These are phyloP conservation scores for Amauroascus verrucosus DNA, from an alignment of 2,329 filamentous ascomycete genomes.

Conservation along the genomic window DNA sequence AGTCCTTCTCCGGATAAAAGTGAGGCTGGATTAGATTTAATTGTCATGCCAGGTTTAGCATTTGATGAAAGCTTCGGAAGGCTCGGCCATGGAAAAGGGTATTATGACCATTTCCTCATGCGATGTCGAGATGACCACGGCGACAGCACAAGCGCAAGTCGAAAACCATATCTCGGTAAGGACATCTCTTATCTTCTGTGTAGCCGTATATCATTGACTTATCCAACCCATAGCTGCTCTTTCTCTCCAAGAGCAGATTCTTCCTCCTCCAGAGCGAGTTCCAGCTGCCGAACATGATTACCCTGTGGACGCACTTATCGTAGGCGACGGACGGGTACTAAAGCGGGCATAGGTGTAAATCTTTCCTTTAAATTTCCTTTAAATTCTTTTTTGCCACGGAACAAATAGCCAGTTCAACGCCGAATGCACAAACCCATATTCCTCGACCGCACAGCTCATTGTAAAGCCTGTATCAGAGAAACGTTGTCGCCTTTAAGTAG, in stretches of 20 bases:
- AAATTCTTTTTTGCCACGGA: not conserved
- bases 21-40: conserved; percentile 58
- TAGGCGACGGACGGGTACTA: conserved; percentile 56
- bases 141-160: conserved; percentile 25
- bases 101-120: conserved; percentile 88
- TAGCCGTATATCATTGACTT: not conserved
- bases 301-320: conserved; percentile 64
- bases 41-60: conserved; percentile 85
- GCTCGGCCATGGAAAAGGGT: conserved; percentile 89
- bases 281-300: conserved; percentile 69
- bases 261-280: conserved; percentile 54
- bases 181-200: conserved; percentile 11
- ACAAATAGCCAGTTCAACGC: conserved; percentile 7
- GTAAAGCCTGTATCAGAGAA: conserved; percentile 58
- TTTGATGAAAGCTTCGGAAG: conserved; percentile 69
- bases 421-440: conserved; percentile 9
- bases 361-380: conserved; percentile 3
- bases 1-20: conserved; percentile 16
- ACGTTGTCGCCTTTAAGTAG: conserved; percentile 83
- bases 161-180: conserved; percentile 52
- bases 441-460: conserved; percentile 22
- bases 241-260: conserved; percentile 74
- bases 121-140: conserved; percentile 48
- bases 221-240: conserved; percentile 55
- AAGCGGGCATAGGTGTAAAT: conserved; percentile 8